Evolutionary conservation across 768 basidiomycete genomes (phyloP), one percentile per base, ranked within the genome.

Genomic region (Asterophora lycoperdoides): DNA sequence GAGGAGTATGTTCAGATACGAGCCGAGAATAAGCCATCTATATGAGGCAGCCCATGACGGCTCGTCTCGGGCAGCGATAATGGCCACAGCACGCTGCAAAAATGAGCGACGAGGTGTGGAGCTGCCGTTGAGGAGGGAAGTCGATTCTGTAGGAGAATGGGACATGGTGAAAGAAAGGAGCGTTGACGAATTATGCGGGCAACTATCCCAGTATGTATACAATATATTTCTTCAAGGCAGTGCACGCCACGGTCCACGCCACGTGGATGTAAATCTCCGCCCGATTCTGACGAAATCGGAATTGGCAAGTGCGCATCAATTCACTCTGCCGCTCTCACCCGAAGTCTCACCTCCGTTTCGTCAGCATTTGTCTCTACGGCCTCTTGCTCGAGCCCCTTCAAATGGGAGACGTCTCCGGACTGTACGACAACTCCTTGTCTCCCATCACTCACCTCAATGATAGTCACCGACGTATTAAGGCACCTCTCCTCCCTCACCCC

Each of bases 1-100:
- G 44, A 94, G 80, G 45, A 93, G 71, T 41, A 90, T 38, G 61
- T 93, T 94, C 58, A 88, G 60, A 68, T 80, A 94, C 18, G 78
- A 78, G 30, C 75, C 76, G 44, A 84, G 75, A 47, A 87, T 56
- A 60, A 87, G 83, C 69, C 68, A 83, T 46, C 61, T 68, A 62
- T 75, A 79, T 10, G 86, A 89, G 26, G 63, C 48, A 5, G 65
- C 29, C 77, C 81, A 86, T 11, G 76, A 71, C 0, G 86, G 86
- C 60, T 87, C 78, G 46, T 75, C 82, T 47, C 83, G 77, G n/a
- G 74, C 76, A 50, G 72, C 79, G 63, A 84, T 32, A 28, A 79
- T 34, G 18, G 65, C 60, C 11, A 67, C 45, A 40, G 77, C 32
- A 47, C 71, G 73, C 40, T 67, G 61, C 42, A 67, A 63, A 23